Base-by-base conservation (phyloP, 1,139 yeast species). In the Geotrichum restrictum region DNA sequence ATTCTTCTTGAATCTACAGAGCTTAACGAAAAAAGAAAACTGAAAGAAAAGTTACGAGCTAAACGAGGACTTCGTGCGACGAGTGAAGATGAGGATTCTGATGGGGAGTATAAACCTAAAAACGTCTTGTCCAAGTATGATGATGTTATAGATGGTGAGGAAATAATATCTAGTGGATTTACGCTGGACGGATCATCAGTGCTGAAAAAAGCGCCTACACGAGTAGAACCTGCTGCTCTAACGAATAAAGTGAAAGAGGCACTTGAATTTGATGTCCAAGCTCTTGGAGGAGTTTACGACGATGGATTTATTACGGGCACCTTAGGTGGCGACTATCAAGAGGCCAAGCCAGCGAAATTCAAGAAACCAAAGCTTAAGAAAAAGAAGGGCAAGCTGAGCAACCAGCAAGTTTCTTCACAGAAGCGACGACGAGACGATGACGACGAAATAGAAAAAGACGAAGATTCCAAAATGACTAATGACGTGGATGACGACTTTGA, bases 1-100 rank as follows among this genome's bases (percentile, higher is more conserved):
- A 77, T 73, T 50, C 74, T 69, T 48, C 69, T 83, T 45, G 77
- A 72, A 40, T 78, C 80, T 54, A 75, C 72, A 32, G 73, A 52
- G n/a, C 60, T 82, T 45, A 61, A 67, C 0, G 71, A 69, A 32
- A 66, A 71, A 46, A 61, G 69, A 16, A 64, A 61, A 43, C 54
- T 72, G 3, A 64, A 71, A 45, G 64, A 68, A 49, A 64, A 62
- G 24, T 42, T 70, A 60, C 65, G 29, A 59, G 64, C 22, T 65
- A 67, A 48, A 56, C 61, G 39, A 63, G 67, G 37, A 60, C 59
- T 21, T 57, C 61, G 39, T 63, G 62, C 37, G 61, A 61, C 18
- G 62, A 59, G 34, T 27, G 63, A 59, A 4, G 64, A 64, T 3
- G 72, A 67, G 4, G 63, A 61, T 34, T 60, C 56, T 8, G 59